Evolutionary conservation across 257 asterid species (phyloP), one percentile per base, ranked within the genome.

Genomic region (Solanum clarkiae): DNA sequence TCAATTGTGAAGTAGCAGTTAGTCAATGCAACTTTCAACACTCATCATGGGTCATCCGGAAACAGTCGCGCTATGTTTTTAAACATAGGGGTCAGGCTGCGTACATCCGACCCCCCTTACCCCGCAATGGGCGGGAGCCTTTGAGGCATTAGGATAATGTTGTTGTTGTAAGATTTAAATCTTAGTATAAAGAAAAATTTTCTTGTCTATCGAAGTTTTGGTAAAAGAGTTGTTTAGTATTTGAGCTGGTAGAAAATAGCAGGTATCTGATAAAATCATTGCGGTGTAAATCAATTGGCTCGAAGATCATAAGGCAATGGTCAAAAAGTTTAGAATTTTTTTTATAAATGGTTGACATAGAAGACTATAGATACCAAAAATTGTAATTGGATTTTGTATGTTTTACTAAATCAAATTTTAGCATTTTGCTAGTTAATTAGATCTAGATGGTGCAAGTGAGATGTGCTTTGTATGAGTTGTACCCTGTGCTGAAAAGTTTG

Each of bases 211-310:
- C 4, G 0, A 65, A 3, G 72, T 29, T 65, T 32, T 69, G 29
- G 0, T 4, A 16, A 5, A 5, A 1, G 0, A 70, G 17, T 36
- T 70, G 18, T 40, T 0, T 9, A 1, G 0, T 69, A 36, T 0
- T 32, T 17, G 1, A 1, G 20, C 3, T 3, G 10, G 0, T 65
- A 4, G 1, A 6, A 14, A 2, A 0, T 65, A 65, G 0, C 0
- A 17, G 0, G 0, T 69, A 9, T 16, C 3, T 0, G 1, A 15
- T 29, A 14, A 32, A 29, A 66, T 66, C 7, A 15, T 66, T 0
- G 7, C 32, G 7, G 4, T 26, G 44, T 6, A 14, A 1, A 17
- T 2, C 17, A 14, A 10, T 7, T 2, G 24, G 4, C 22, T 17
- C 12, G 1, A 1, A 68, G 2, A 69, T 14, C 4, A 1, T 16